These are phyloP conservation scores for Trichoderma semiorbis DNA, from an alignment of 2,329 filamentous ascomycete genomes.

Conservation along the genomic window DNA sequence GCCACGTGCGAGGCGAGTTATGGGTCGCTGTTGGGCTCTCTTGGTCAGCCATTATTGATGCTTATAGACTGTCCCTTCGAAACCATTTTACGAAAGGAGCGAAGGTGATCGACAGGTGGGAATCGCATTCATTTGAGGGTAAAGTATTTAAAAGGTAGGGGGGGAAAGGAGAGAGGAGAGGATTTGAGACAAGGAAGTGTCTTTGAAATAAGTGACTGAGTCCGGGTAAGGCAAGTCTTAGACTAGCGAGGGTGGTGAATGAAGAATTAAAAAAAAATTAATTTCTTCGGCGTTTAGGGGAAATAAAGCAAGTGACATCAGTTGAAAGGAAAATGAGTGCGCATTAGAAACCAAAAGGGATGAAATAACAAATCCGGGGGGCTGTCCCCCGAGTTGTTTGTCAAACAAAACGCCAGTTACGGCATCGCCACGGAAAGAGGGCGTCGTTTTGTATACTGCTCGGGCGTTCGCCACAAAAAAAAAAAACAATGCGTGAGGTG, in stretches of 20 bases:
- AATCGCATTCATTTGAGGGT: conserved; percentile 15
- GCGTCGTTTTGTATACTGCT: conserved; percentile 3
- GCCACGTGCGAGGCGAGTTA: conserved; percentile 83
- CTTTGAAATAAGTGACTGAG: conserved; percentile 6
- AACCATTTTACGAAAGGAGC: conserved; percentile 16
- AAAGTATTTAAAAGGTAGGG: conserved; percentile 20
- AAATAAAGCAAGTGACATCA: background rate
- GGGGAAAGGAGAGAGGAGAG: background rate
- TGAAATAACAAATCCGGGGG: background rate
- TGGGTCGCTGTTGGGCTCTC: conserved; percentile 51
- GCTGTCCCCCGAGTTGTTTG: background rate
- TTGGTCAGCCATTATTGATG: conserved; percentile 29
- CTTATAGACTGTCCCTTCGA: conserved; percentile 12
- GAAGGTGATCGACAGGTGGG: background rate
- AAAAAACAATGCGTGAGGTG: background rate
- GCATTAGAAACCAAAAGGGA: background rate
- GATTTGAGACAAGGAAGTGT: background rate
- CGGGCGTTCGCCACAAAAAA: conserved; percentile 7
- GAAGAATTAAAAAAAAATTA: conserved; percentile 7
- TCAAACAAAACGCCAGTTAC: background rate
- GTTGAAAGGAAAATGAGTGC: background rate
- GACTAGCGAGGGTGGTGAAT: conserved; percentile 9
- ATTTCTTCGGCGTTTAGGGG: background rate
- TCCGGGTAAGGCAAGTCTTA: conserved; percentile 1
- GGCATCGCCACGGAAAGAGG: conserved; percentile 13